Evolutionary conservation across 768 basidiomycete species (phyloP).

Genomic region (Termitomyces heimii): DNA sequence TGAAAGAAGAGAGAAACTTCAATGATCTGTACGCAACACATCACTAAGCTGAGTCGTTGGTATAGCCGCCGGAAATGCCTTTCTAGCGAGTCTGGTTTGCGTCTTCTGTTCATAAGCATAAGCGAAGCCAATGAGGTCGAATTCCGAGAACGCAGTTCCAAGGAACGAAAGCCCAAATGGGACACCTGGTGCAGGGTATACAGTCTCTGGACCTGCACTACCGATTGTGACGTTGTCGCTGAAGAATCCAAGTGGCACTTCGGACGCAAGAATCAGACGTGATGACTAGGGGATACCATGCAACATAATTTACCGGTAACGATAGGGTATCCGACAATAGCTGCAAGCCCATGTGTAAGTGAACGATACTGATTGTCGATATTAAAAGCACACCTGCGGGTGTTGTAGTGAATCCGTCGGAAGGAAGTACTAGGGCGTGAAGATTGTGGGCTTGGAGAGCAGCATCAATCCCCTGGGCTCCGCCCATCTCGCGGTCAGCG

Average conservation of each 20-base stretch:
- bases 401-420: slow-evolving; percentile 29
- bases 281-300: neutral
- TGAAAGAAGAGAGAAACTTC: neutral
- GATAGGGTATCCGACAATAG: slow-evolving; percentile 62
- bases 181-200: slow-evolving; percentile 48
- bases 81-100: slow-evolving; percentile 39
- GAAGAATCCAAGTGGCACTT: slow-evolving; percentile 58
- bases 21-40: slow-evolving; percentile 5
- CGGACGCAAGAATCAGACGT: neutral
- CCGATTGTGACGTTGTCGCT: slow-evolving; percentile 36
- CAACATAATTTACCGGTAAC: slow-evolving; percentile 41
- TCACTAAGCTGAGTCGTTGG: slow-evolving; percentile 45
- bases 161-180: slow-evolving; percentile 61
- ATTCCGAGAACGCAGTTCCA: slow-evolving; percentile 57
- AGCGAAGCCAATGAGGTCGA: slow-evolving; percentile 48
- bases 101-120: slow-evolving; percentile 67
- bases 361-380: neutral
- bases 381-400: slow-evolving; percentile 27
- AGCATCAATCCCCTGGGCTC: slow-evolving; percentile 49
- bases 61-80: slow-evolving; percentile 46
- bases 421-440: slow-evolving; percentile 48
- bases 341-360: slow-evolving; percentile 17
- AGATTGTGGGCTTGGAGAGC: slow-evolving; percentile 38
- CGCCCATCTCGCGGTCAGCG: slow-evolving; percentile 40
- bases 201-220: slow-evolving; percentile 33